These are phyloP conservation scores for Ziziphus jujuba DNA, from an alignment of 306 rosid species.

Conservation along the genomic window DNA sequence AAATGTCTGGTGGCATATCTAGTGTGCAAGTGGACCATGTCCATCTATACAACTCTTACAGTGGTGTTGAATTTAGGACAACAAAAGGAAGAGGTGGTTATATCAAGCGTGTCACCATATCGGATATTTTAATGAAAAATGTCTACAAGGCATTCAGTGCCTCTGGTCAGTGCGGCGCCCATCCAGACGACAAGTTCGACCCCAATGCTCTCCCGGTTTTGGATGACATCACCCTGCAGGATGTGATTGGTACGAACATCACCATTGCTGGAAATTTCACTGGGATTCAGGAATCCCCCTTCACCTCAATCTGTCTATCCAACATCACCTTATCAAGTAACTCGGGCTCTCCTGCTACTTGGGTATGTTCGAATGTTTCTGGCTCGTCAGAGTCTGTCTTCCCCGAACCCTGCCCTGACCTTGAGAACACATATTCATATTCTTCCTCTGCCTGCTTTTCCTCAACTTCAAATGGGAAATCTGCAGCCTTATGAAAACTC, in stretches of 20 bases:
- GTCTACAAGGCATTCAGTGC: conserved; percentile 59
- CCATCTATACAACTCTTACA: conserved; percentile 61
- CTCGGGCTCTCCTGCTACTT: conserved; percentile 50
- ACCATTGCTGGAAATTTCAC: conserved; percentile 71
- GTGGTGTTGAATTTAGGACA: conserved; percentile 75
- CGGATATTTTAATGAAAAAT: conserved; percentile 58
- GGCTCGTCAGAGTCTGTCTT: conserved; percentile 74
- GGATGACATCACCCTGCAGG: conserved; percentile 59
- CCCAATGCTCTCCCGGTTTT: conserved; percentile 77
- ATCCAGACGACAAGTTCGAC: conserved; percentile 84
- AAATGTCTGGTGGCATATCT: conserved; percentile 97
- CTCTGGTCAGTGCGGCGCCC: conserved; percentile 70
- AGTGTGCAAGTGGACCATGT: conserved; percentile 64
- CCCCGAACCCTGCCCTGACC: conserved; percentile 77
- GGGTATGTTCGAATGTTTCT: conserved; percentile 78
- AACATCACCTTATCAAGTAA: conserved; percentile 60
- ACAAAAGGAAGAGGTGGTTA: conserved; percentile 87
- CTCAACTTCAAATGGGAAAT: conserved; percentile 38
- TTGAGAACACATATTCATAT: conserved; percentile 37
- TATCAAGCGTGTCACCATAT: conserved; percentile 55
- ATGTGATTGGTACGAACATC: conserved; percentile 66
- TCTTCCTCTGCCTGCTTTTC: conserved; percentile 62
- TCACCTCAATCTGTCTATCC: conserved; percentile 72
- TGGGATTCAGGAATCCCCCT: conserved; percentile 85
- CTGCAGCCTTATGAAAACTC: conserved; percentile 47